Evolutionary conservation across 2,329 filamentous ascomycete genomes (phyloP).

Genomic region (Talaromyces sp.): DNA sequence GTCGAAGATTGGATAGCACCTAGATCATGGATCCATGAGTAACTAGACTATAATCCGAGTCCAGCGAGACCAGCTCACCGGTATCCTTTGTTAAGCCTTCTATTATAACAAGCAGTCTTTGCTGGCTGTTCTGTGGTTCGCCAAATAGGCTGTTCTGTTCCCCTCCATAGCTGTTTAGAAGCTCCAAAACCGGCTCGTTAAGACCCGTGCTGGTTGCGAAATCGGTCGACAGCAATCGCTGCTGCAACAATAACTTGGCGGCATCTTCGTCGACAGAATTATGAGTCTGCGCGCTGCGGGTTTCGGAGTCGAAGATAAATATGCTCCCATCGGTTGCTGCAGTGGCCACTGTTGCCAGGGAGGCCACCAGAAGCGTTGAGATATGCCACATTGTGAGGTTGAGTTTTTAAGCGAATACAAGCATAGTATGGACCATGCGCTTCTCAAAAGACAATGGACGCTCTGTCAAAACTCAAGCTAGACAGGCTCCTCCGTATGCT

Average conservation of each 20-base stretch:
- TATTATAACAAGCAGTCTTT: slow-evolving; percentile 31
- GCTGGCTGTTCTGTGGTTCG: slow-evolving; percentile 11
- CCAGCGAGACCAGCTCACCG: slow-evolving; percentile 39
- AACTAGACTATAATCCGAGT: not conserved
- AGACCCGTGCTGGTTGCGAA: slow-evolving; percentile 34
- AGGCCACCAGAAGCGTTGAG: slow-evolving; percentile 23
- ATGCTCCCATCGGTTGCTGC: slow-evolving; percentile 29
- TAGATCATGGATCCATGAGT: not conserved
- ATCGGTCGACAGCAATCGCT: slow-evolving; percentile 47
- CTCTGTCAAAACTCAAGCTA: not conserved
- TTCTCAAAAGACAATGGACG: not conserved
- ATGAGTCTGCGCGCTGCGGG: slow-evolving; percentile 2
- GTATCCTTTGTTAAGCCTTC: slow-evolving; percentile 60
- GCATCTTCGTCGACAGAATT: slow-evolving; percentile 22
- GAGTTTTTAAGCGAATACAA: not conserved
- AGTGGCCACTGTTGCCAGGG: slow-evolving; percentile 20
- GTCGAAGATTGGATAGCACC: slow-evolving; percentile 12
- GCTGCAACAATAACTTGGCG: slow-evolving; percentile 36
- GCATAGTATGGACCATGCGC: not conserved
- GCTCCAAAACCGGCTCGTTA: slow-evolving; percentile 48
- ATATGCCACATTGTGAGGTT: slow-evolving; percentile 20
- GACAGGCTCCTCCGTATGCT: not conserved
- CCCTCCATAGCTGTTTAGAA: slow-evolving; percentile 59
- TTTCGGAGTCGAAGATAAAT: slow-evolving; percentile 24
- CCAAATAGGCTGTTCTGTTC: slow-evolving; percentile 48